phyloP scores from a whole-genome alignment of 176 grass and related monocot genomes.

The Hyparrhenia diplandra region DNA sequence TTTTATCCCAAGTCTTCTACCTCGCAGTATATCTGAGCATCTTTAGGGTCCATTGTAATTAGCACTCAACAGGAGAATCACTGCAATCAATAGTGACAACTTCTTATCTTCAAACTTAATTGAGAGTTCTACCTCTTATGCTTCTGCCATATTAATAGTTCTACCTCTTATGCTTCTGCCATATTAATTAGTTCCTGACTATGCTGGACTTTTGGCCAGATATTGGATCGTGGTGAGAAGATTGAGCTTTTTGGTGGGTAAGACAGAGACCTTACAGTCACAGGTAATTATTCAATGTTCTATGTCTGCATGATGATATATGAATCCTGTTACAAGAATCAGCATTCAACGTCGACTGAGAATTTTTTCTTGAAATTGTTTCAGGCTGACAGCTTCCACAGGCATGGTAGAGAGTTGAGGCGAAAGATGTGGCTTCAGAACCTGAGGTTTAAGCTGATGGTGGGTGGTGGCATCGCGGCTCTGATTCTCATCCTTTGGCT shows the following conservation, averaged over 20 bases:
- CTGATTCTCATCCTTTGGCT: conserved; percentile 81
- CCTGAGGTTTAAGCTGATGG: conserved; percentile 83
- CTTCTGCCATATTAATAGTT: no score
- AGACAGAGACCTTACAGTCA: conserved; percentile 87
- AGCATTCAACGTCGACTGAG: neutral
- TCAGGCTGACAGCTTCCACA: conserved; percentile 95
- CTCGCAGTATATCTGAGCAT: neutral
- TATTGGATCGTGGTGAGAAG: conserved; percentile 95
- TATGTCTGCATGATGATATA: neutral
- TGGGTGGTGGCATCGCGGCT: conserved; percentile 48
- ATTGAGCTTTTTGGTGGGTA: conserved; percentile 96
- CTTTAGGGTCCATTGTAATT: neutral
- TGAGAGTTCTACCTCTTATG: neutral
- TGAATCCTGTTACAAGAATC: neutral
- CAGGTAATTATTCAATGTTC: conserved; percentile 46
- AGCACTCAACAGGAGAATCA: neutral
- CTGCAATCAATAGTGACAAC: neutral
- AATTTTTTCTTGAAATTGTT: conserved; percentile 18
- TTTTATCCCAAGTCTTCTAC: neutral
- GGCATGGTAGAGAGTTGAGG: conserved; percentile 89
- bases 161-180: no score
- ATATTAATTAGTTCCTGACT: neutral
- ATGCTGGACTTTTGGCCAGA: conserved; percentile 32
- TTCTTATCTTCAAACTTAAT: neutral
- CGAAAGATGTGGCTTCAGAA: conserved; percentile 99